Percentiles rank a stretch among this genome's conserved stretches.
These are phyloP conservation scores for Lavandula angustifolia DNA, from an alignment of 257 asterid species.

Conservation along the genomic window DNA sequence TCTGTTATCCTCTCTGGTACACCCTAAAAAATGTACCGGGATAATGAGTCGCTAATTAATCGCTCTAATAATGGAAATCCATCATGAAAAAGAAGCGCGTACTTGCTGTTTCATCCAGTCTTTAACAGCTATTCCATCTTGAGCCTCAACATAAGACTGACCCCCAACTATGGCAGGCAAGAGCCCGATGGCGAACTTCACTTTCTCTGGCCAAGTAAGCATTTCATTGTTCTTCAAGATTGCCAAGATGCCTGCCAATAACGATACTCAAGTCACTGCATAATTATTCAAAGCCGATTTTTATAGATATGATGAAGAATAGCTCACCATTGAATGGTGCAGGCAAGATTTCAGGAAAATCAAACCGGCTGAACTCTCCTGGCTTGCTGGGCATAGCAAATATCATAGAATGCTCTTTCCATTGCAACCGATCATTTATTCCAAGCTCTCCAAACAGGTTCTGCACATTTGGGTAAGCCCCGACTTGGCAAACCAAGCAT, in stretches of 20 bases:
- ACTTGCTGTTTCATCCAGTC: slow-evolving; percentile 98
- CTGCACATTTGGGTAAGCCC: slow-evolving; percentile 99
- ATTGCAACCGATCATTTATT: slow-evolving; percentile 85
- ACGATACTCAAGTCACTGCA: neutral
- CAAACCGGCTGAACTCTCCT: slow-evolving; percentile 95
- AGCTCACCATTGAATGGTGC: slow-evolving; percentile 86
- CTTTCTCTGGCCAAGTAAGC: slow-evolving; percentile 98
- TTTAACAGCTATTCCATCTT: slow-evolving; percentile 86
- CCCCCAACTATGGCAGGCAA: slow-evolving; percentile 98
- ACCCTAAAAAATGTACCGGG: slow-evolving; percentile 55
- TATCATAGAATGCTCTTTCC: slow-evolving; percentile 99
- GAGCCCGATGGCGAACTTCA: slow-evolving; percentile 93
- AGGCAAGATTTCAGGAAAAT: slow-evolving; percentile 82
- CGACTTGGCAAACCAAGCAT: slow-evolving; percentile 68
- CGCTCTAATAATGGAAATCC: neutral
- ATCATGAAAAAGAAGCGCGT: slow-evolving; percentile 27
- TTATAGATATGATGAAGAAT: slow-evolving; percentile 3
- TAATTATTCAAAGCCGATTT: neutral
- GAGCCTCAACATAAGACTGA: slow-evolving; percentile 94
- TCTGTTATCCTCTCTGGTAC: slow-evolving; percentile 81
- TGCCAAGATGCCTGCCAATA: slow-evolving; percentile 75
- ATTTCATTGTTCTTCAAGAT: slow-evolving; percentile 93
- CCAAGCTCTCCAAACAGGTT: slow-evolving; percentile 97
- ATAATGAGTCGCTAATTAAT: slow-evolving; percentile 20
- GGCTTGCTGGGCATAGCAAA: slow-evolving; percentile 98